Conservation (phyloP, 148 eudicot species). For the Vaccinium macrocarpon region DNA sequence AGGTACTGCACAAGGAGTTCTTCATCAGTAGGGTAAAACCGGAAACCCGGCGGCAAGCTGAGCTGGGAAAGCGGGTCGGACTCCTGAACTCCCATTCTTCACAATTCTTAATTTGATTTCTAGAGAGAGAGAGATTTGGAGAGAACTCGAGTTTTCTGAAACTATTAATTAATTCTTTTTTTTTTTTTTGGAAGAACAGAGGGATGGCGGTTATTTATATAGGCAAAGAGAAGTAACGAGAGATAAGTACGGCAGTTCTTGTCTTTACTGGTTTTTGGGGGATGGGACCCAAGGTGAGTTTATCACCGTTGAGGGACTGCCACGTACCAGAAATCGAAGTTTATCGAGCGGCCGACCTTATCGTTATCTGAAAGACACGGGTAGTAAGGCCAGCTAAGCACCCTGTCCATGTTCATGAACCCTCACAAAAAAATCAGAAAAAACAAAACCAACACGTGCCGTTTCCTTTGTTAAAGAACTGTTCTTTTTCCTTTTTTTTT, state of each 20-base stretch:
- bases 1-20: conserved; percentile 75
- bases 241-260: conserved; percentile 37
- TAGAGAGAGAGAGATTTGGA: background rate
- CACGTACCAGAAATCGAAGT: conserved; percentile 20
- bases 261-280: conserved; percentile 13
- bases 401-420: conserved; percentile 22
- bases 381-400: background rate
- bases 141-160: background rate
- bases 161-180: background rate
- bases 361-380: conserved; percentile 33
- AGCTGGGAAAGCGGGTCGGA: conserved; percentile 53
- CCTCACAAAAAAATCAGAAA: background rate
- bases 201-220: conserved; percentile 27
- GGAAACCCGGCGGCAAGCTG: conserved; percentile 78
- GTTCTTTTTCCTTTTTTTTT: background rate
- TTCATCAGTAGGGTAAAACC: conserved; percentile 81
- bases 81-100: conserved; percentile 45
- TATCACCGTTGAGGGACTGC: conserved; percentile 2
- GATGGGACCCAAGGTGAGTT: conserved; percentile 18
- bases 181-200: background rate
- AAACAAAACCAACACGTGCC: conserved; percentile 31
- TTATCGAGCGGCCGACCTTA: conserved; percentile 33
- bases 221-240: background rate
- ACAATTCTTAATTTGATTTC: background rate
- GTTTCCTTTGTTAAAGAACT: background rate